Evolutionary conservation across 2,329 filamentous ascomycete genomes (phyloP), one percentile per base, ranked within the genome.

Genomic region (Cercospora sesami): DNA sequence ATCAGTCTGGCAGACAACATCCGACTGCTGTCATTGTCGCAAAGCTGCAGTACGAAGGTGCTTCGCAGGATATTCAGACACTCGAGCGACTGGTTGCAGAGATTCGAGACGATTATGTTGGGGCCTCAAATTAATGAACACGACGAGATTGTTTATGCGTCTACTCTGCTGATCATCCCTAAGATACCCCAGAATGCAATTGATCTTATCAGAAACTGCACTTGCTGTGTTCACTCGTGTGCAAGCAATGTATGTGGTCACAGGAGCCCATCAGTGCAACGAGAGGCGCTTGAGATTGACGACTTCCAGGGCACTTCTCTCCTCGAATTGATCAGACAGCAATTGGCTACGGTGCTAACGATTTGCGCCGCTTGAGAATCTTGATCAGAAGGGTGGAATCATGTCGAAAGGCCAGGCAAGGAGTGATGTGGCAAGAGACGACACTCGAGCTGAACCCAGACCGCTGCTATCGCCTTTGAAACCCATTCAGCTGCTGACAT

Each of bases 101-200:
- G 33, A 64, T 64, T 31, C 62, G 62, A 14, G 62, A 64, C 16
- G 62, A 58, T 45, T 64, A 64, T 64, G 53, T 64, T 9, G 62
- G 62, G n/a, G 30, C 55, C 8, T 59, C 48, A 2, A 55, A 55
- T 55, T 55, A 5, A 30, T 30, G 21, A 26, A 55, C 23, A 10
- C 48, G n/a, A 14, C 5, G 26, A n/a, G 7, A 6, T 28, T 28
- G 5, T 55, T 4, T 26, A 14, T 28, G 21, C 48, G 48, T 28
- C 26, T 55, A 23, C 48, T 55, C 48, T 55, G 48, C 23, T 55
- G 23, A 55, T 9, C 48, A 9, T 55, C 21, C 18, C 9, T 55
- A 26, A 55, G 48, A 55, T 55, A 55, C 48, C 48, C 48, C 48
- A 55, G 48, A 53, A 53, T 53, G 48, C 33, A 36, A 36, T 36